These are phyloP conservation scores for Boeremia lycopersici DNA, from an alignment of 2,329 filamentous ascomycete species.

Conservation along the genomic window DNA sequence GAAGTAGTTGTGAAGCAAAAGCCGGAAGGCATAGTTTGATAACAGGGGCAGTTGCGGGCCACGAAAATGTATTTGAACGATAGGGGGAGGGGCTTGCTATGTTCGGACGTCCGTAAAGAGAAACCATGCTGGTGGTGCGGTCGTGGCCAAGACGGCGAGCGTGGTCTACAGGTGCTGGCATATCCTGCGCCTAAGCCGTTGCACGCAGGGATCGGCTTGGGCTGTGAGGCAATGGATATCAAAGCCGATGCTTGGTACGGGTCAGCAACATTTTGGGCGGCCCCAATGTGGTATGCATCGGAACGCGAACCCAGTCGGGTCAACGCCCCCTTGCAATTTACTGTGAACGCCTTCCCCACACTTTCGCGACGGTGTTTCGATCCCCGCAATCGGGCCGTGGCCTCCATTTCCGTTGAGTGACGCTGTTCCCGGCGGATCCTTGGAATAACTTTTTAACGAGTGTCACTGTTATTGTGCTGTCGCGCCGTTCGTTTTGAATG, in stretches of 20 bases:
- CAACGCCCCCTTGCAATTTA: slow-evolving; percentile 20
- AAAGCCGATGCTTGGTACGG: slow-evolving; percentile 6
- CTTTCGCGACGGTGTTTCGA: slow-evolving; percentile 12
- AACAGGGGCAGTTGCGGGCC: slow-evolving; percentile 36
- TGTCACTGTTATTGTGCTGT: not conserved
- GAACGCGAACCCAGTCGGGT: slow-evolving; percentile 10
- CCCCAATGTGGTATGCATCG: slow-evolving; percentile 7
- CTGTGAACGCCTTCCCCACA: slow-evolving; percentile 20
- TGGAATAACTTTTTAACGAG: no score
- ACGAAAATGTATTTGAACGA: slow-evolving; percentile 44
- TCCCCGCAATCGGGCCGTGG: slow-evolving; percentile 15
- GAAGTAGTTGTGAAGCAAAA: slow-evolving; percentile 36
- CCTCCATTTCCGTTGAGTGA: not conserved
- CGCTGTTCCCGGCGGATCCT: not conserved
- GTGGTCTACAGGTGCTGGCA: slow-evolving; percentile 8
- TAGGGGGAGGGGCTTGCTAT: slow-evolving; percentile 28
- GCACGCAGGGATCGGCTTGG: slow-evolving; percentile 43
- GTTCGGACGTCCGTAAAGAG: slow-evolving; percentile 44
- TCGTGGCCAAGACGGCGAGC: slow-evolving; percentile 9
- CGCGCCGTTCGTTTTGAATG: not conserved
- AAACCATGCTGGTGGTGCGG: slow-evolving; percentile 34
- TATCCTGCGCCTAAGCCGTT: slow-evolving; percentile 35
- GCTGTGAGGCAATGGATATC: slow-evolving; percentile 37
- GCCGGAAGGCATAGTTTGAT: slow-evolving; percentile 41
- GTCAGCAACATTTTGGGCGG: not conserved